Percentiles rank a stretch among this genome's conserved stretches.
These are phyloP conservation scores for Yamadazyma olivae DNA, from an alignment of 805 yeast genomes.

Conservation along the genomic window DNA sequence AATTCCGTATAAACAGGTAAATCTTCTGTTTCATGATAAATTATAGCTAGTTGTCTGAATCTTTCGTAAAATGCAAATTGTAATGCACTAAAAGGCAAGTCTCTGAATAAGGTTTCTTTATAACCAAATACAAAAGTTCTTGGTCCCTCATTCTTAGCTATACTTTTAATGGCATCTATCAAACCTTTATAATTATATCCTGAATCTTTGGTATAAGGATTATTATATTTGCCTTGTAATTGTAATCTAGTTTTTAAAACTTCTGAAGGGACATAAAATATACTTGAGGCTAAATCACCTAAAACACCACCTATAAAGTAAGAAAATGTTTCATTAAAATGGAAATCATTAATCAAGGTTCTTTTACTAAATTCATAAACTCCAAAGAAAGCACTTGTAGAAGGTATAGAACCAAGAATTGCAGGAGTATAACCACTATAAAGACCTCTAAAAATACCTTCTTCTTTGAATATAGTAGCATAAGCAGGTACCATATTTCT, in stretches of 20 bases:
- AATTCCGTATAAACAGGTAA: slow-evolving; percentile 63
- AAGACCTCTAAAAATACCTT: slow-evolving; percentile 80
- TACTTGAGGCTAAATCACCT: slow-evolving; percentile 89
- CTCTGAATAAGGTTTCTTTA: slow-evolving; percentile 89
- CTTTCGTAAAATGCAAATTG: slow-evolving; percentile 95
- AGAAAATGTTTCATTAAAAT: slow-evolving; percentile 72
- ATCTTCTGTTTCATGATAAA: slow-evolving; percentile 34
- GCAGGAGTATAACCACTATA: slow-evolving; percentile 95
- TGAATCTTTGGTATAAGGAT: slow-evolving; percentile 62
- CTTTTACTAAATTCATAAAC: slow-evolving; percentile 85
- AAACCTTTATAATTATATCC: slow-evolving; percentile 88
- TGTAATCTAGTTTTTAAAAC: slow-evolving; percentile 92
- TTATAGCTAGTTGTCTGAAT: slow-evolving; percentile 61
- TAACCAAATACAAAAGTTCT: slow-evolving; percentile 83
- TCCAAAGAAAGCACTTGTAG: slow-evolving; percentile 91
- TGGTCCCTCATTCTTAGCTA: slow-evolving; percentile 68
- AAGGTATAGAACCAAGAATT: slow-evolving; percentile 87
- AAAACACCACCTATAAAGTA: slow-evolving; percentile 83
- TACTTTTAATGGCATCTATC: slow-evolving; percentile 63
- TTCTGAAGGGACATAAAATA: slow-evolving; percentile 93
- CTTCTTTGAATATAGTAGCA: slow-evolving; percentile 69
- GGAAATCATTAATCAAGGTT: slow-evolving; percentile 56
- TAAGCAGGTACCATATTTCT: slow-evolving; percentile 75
- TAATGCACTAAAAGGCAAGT: slow-evolving; percentile 91
- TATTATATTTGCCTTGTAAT: slow-evolving; percentile 84